Percentiles rank a stretch among this genome's conserved stretches.
These are phyloP conservation scores for Tylopilus sp. DNA, from an alignment of 1,284 basidiomycete genomes.

Conservation along the genomic window DNA sequence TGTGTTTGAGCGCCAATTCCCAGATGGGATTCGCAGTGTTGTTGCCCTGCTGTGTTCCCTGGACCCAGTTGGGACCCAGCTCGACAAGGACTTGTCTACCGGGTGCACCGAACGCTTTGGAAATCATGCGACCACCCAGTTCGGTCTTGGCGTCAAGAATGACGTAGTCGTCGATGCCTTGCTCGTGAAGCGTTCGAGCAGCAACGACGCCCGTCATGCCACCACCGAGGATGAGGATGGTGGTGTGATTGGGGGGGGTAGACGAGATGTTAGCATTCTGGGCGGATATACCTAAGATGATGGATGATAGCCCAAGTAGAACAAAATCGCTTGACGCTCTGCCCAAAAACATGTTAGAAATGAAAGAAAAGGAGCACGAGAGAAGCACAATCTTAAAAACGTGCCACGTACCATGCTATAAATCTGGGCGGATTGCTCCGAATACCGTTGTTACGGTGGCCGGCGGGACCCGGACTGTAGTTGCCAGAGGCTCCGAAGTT, in stretches of 20 bases:
- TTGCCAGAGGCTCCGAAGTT: no score
- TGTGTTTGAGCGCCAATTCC: slow-evolving; percentile 55
- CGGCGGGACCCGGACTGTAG: no score
- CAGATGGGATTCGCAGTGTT: slow-evolving; percentile 59
- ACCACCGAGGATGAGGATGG: slow-evolving; percentile 54
- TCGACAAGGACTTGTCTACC: slow-evolving; percentile 46
- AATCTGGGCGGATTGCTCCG: background rate
- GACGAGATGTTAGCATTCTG: slow-evolving; percentile 9
- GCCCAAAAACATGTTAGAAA: slow-evolving; percentile 11
- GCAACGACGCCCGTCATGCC: slow-evolving; percentile 64
- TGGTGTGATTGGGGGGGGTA: slow-evolving; percentile 20
- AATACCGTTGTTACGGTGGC: no score
- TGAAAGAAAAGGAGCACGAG: background rate
- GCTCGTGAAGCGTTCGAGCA: slow-evolving; percentile 54
- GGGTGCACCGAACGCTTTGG: slow-evolving; percentile 40
- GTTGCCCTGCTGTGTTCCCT: slow-evolving; percentile 52
- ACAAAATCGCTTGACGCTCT: background rate
- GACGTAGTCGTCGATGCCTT: slow-evolving; percentile 56
- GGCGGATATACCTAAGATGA: background rate
- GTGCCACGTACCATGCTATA: no score
- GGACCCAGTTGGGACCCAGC: slow-evolving; percentile 67
- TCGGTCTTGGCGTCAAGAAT: slow-evolving; percentile 56
- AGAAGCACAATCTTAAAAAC: background rate
- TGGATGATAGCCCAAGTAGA: slow-evolving; percentile 9
- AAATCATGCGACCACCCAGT: slow-evolving; percentile 59